phyloP scores from a whole-genome alignment of 2,329 filamentous ascomycete genomes.

The Metarhizium brunneum region DNA sequence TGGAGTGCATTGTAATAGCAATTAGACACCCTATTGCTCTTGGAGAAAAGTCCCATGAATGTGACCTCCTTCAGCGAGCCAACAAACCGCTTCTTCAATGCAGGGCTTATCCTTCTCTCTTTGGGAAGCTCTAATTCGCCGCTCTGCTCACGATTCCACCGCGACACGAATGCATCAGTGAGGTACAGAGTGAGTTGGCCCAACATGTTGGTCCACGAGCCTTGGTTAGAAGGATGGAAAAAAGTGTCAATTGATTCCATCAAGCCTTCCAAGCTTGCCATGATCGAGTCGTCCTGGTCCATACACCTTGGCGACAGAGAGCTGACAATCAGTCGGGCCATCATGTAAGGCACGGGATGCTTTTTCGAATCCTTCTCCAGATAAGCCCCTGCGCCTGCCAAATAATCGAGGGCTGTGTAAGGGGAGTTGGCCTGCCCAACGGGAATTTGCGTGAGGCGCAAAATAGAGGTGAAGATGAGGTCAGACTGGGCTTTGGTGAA shows the following conservation, averaged over 20 bases:
- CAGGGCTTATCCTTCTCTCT: constrained; percentile 68
- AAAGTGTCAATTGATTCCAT: constrained; percentile 96
- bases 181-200: constrained; percentile 88
- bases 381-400: constrained; percentile 73
- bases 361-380: constrained; percentile 90
- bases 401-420: constrained; percentile 77
- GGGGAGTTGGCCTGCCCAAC: constrained; percentile 93
- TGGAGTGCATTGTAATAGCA: constrained; percentile 88
- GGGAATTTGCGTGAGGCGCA: constrained; percentile 87
- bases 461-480: constrained; percentile 82
- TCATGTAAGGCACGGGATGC: constrained; percentile 83
- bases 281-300: constrained; percentile 65
- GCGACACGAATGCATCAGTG: constrained; percentile 91
- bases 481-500: constrained; percentile 89
- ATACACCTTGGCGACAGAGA: constrained; percentile 81
- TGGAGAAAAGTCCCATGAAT: constrained; percentile 97
- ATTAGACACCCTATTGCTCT: constrained; percentile 84
- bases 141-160: constrained; percentile 92
- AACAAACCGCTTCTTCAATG: constrained; percentile 84
- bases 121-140: constrained; percentile 81
- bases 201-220: constrained; percentile 80
- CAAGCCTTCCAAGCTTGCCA: constrained; percentile 79
- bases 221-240: constrained; percentile 96
- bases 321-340: constrained; percentile 87
- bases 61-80: constrained; percentile 82